A percentile compares a stretch with the other conserved stretches of the same genome.
Conservation (phyloP, 306 rosid species). For the Abrus precatorius region DNA sequence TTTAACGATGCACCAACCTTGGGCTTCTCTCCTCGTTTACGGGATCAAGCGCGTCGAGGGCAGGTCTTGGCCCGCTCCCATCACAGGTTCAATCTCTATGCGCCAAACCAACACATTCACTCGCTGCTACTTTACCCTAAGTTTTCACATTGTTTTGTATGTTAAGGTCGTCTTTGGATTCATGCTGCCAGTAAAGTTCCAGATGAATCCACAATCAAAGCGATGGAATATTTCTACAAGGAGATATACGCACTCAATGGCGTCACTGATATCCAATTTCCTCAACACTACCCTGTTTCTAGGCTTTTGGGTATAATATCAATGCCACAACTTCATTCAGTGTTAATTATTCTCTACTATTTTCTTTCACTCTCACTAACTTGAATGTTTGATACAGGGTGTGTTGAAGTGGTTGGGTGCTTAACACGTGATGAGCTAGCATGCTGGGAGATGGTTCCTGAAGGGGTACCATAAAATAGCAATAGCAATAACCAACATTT, state of each 20-base stretch:
- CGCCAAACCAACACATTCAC: background rate
- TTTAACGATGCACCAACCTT: slow-evolving; percentile 93
- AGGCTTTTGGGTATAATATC: slow-evolving; percentile 74
- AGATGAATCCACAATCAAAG: slow-evolving; percentile 85
- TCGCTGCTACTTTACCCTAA: background rate
- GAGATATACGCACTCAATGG: slow-evolving; percentile 88
- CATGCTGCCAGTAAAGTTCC: slow-evolving; percentile 98
- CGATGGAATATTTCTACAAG: slow-evolving; percentile 88
- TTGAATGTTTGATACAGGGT: slow-evolving; percentile 60
- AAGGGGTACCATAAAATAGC: slow-evolving; percentile 61
- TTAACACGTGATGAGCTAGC: slow-evolving; percentile 77
- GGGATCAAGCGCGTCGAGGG: slow-evolving; percentile 96
- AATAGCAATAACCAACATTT: background rate
- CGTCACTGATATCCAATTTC: slow-evolving; percentile 75
- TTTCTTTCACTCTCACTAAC: background rate
- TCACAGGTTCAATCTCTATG: slow-evolving; percentile 64
- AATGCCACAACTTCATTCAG: background rate
- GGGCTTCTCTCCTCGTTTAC: slow-evolving; percentile 93
- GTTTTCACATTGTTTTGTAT: slow-evolving; percentile 29
- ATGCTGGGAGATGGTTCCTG: slow-evolving; percentile 85
- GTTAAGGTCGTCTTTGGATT: slow-evolving; percentile 94
- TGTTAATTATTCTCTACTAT: background rate
- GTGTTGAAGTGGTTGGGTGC: slow-evolving; percentile 92
- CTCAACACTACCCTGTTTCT: slow-evolving; percentile 89
- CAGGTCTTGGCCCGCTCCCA: slow-evolving; percentile 89